Evolutionary conservation across 1,284 basidiomycete species (phyloP), one percentile per base, ranked within the genome.

Genomic region (Pseudozyma hubeiensis): DNA sequence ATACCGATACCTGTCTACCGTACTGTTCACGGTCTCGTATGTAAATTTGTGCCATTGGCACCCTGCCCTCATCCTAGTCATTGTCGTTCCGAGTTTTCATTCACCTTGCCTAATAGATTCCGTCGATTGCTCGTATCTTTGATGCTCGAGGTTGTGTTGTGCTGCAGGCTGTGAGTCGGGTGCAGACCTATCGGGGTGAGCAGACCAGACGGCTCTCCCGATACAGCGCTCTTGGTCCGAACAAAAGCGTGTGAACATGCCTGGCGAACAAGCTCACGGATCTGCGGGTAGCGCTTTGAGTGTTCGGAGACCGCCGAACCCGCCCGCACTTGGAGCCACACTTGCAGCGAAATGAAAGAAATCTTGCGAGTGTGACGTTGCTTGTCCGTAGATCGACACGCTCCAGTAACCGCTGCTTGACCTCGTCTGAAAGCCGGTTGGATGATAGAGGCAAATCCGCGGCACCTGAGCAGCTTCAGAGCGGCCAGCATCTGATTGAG

Each of bases 51-150:
- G 45, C 34, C 55, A 17, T 17, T 10, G 16, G 19, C 30, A 41
- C 29, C 46, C 14, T 47, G 31, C 31, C 30, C 16, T 37, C 47
- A 37, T 13, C 14, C 24, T 40, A 49, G 56, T 53, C 56, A 51
- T 34, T 59, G 57, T 47, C 43, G 24, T 24, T 24, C 24, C 24
- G 19, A 9, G 16, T 41, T 13, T 24, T 44, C 47, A 34, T 19
- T 48, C 1, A 29, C 37, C 30, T 39, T 57, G 31, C 24, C 24
- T 24, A 57, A 57, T 57, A 57, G 47, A 57, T 35, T 56, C 53
- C 13, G n/a, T 46, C 43, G 24, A 9, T 44, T 44, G 43, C 19
- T 13, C 8, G n/a, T 24, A 9, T 10, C n/a, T 7, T 14, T n/a
- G 40, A 14, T 41, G 43, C 30, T 47, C 10, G n/a, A 24, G 44